Conservation (phyloP, 305 asterid genomes). For the Rubia tinctorum region DNA sequence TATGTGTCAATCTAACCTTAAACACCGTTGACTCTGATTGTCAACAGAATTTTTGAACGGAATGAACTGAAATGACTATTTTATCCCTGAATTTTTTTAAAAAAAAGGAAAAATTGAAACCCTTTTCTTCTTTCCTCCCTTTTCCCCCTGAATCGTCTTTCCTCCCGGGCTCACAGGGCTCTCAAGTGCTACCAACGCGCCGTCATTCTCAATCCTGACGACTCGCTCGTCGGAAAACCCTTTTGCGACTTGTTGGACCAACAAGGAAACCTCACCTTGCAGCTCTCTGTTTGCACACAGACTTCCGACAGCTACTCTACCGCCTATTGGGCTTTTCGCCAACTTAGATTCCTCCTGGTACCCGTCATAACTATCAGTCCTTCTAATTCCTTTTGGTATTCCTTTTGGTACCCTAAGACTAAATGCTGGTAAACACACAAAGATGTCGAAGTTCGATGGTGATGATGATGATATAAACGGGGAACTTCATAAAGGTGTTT, state of each 20-base stretch:
- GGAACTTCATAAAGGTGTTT: no score
- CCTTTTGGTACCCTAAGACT: background rate
- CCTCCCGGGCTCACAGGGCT: constrained; percentile 86
- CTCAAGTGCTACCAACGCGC: constrained; percentile 95
- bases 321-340: constrained; percentile 96
- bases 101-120: no score
- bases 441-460: no score
- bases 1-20: no score
- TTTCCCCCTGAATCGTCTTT: no score
- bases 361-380: background rate
- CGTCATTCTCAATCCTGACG: constrained; percentile 76
- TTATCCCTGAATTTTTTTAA: no score
- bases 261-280: constrained; percentile 77
- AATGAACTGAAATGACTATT: no score
- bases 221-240: constrained; percentile 80
- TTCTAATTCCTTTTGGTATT: background rate
- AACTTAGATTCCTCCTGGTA: constrained; percentile 90
- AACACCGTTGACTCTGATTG: no score
- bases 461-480: no score
- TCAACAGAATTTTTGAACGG: no score
- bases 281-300: constrained; percentile 72
- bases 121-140: no score
- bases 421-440: no score
- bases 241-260: constrained; percentile 72
- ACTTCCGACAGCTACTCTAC: constrained; percentile 82